These are phyloP conservation scores for Neopestalotiopsis sp. DNA, from an alignment of 2,329 filamentous ascomycete genomes.

Conservation along the genomic window DNA sequence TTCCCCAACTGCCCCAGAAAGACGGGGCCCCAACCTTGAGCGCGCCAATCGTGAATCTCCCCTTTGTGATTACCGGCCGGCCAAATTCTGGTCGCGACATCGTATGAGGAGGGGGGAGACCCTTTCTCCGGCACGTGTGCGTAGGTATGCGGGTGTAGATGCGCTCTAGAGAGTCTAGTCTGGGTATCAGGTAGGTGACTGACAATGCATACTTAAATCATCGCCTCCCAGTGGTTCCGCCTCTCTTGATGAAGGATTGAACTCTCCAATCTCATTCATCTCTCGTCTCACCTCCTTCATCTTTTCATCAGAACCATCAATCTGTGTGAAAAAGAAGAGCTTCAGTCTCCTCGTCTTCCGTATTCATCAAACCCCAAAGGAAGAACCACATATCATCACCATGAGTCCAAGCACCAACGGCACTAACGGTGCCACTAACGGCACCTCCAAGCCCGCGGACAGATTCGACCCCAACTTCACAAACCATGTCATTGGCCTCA, in stretches of 20 bases:
- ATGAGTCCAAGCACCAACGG: conserved; percentile 4
- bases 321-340: background rate
- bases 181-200: background rate
- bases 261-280: background rate
- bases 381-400: background rate
- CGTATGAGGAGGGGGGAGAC: background rate
- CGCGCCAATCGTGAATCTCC: conserved; percentile 1
- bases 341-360: background rate
- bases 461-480: conserved; percentile 75
- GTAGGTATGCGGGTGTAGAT: background rate
- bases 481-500: conserved; percentile 62
- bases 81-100: background rate
- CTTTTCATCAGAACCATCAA: background rate
- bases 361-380: background rate
- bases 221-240: conserved; percentile 1
- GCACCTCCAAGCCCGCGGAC: conserved; percentile 36
- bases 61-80: conserved; percentile 8
- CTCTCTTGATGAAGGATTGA: background rate
- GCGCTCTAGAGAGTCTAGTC: background rate
- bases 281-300: background rate
- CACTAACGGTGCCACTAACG: conserved; percentile 30
- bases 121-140: conserved; percentile 1
- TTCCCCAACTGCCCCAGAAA: conserved; percentile 15
- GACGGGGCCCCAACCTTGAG: background rate
- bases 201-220: conserved; percentile 3